Evolutionary conservation across 345 rosid genomes (phyloP), one percentile per base, ranked within the genome.

Genomic region (Euphorbia pulcherrima): DNA sequence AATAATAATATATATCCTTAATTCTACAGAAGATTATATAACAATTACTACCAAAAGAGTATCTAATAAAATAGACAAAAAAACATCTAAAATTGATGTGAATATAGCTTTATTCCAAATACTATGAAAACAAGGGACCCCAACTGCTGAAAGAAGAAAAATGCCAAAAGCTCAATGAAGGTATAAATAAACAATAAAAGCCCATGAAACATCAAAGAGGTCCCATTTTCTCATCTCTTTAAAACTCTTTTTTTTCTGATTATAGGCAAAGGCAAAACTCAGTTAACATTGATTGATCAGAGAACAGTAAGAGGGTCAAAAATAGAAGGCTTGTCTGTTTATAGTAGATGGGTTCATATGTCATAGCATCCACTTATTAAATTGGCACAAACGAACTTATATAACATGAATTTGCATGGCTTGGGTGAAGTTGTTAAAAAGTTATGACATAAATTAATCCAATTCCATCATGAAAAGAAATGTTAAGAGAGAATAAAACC

Each of bases 111-210:
- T 11, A 35, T 59, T 44, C 13, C 28, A n/a, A 60, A 60, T 37
- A 60, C 46, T 20, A 12, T 5, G 64, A 35, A 37, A 60, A 37
- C 17, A 60, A 35, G 24, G 11, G 33, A 35, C 20, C 27, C 27
- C 27, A 37, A 60, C 46, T 13, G 11, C 27, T 14, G 24, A 40
- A n/a, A 23, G 21, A 59, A 33, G 14, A 59, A 33, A 8, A 48
- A 44, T 44, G 16, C 12, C 16, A 33, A 6, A 48, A 60, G 29
- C 16, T 21, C 21, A 33, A 33, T 47, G 54, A 41, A 68, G 23
- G n/a, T 68, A 44, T 53, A 27, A 33, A 52, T 67, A 18, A 67
- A 53, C 21, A 54, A 67, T 40, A 37, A 26, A 58, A 18, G 27
- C 29, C 28, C 67, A 50, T 24, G 52, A 37, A 39, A 61, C 17